phyloP scores from a whole-genome alignment of 306 rosid species.

The Vigna reflexopilosa region DNA sequence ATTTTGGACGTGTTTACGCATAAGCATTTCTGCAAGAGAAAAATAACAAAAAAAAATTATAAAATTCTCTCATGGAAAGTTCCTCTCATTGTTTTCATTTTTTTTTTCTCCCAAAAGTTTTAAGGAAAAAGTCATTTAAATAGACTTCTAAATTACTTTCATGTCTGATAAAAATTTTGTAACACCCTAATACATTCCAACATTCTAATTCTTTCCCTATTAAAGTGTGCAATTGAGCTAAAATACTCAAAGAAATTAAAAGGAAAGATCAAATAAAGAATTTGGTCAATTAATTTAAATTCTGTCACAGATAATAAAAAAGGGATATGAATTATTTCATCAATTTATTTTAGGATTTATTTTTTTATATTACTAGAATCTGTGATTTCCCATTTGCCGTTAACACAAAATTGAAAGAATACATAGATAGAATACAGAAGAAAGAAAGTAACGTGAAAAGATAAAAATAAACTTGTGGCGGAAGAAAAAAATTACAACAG shows the following conservation, averaged over 20 bases:
- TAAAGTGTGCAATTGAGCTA: not conserved
- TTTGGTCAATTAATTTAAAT: not conserved
- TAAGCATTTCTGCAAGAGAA: too few relatives aligned
- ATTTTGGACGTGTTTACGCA: too few relatives aligned
- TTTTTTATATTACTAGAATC: not conserved
- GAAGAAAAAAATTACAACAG: slow-evolving; percentile 34
- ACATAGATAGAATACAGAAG: not conserved
- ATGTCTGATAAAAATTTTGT: too few relatives aligned
- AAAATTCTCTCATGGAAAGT: too few relatives aligned
- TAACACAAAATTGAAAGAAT: not conserved
- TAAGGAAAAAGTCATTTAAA: too few relatives aligned
- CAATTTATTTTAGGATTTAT: not conserved
- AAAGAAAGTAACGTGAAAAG: slow-evolving; percentile 41
- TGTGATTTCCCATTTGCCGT: not conserved
- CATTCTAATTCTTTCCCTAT: not conserved
- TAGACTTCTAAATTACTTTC: too few relatives aligned
- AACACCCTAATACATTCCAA: too few relatives aligned
- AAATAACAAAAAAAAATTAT: too few relatives aligned
- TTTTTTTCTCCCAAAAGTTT: too few relatives aligned
- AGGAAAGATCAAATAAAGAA: not conserved
- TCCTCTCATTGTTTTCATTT: too few relatives aligned
- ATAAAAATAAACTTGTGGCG: slow-evolving; percentile 45
- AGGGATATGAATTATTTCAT: not conserved
- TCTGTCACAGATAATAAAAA: not conserved
- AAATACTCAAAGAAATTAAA: not conserved